Evolutionary conservation across 1,284 basidiomycete species (phyloP).

Genomic region (Megacollybia platyphylla): DNA sequence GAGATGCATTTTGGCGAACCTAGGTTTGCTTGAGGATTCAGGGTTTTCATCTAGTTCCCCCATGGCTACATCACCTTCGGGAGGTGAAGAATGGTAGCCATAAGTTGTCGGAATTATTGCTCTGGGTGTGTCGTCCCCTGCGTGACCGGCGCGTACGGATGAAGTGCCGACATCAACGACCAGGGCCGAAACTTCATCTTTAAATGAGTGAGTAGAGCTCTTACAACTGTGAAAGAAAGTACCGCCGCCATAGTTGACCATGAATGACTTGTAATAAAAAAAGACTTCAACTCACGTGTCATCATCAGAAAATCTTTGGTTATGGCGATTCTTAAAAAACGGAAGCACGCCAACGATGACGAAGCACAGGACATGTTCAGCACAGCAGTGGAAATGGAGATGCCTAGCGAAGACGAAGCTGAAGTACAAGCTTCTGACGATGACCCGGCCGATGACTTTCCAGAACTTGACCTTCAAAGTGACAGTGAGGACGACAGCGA

Average conservation of each 20-base stretch:
- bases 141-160: conserved; percentile 87
- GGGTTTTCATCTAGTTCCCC: conserved; percentile 25
- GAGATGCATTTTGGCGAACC: conserved; percentile 63
- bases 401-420: conserved; percentile 61
- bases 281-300: neutral
- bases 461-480: conserved; percentile 15
- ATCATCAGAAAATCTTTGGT: conserved; percentile 14
- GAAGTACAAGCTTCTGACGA: conserved; percentile 34
- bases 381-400: conserved; percentile 40
- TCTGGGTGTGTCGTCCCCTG: conserved; percentile 94
- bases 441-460: conserved; percentile 26
- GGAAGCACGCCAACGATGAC: conserved; percentile 34
- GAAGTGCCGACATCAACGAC: conserved; percentile 92
- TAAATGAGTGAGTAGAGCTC: neutral
- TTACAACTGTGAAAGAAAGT: conserved; percentile 11
- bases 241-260: conserved; percentile 71
- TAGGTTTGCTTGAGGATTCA: conserved; percentile 16
- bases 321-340: conserved; percentile 29
- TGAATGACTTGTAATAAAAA: conserved; percentile 13
- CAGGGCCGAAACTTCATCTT: conserved; percentile 90
- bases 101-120: conserved; percentile 85
- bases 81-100: conserved; percentile 49
- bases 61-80: conserved; percentile 46
- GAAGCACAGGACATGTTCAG: conserved; percentile 15
- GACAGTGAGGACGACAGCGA: conserved; percentile 21